Evolutionary conservation across 2,329 filamentous ascomycete genomes (phyloP).

Genomic region (Colletotrichum euphorbiae): DNA sequence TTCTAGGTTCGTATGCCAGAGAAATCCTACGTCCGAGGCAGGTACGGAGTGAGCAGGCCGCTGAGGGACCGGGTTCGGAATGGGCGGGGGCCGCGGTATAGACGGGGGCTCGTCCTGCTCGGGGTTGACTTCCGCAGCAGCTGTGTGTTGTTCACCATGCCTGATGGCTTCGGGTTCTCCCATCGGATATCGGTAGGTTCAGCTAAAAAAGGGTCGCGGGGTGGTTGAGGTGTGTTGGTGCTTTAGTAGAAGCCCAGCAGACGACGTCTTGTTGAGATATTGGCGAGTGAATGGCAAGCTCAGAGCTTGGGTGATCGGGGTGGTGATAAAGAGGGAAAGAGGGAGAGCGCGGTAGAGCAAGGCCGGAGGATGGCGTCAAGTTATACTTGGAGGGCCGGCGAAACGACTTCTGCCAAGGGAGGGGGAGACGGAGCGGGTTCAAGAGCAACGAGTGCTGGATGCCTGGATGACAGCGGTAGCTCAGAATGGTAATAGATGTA

Average conservation of each 20-base stretch:
- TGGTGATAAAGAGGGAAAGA: conserved; percentile 30
- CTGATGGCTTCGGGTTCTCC: conserved; percentile 42
- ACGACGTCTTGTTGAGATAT: conserved; percentile 7
- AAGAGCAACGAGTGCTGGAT: conserved; percentile 1
- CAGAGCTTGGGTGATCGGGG: conserved; percentile 36
- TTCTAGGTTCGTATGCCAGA: conserved; percentile 56
- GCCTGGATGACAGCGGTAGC: not conserved
- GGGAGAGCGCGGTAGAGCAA: not conserved
- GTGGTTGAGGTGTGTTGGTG: conserved; percentile 23
- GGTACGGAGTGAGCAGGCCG: conserved; percentile 44
- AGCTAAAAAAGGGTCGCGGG: conserved; percentile 29
- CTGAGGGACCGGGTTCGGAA: conserved; percentile 31
- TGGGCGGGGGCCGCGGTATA: conserved; percentile 40
- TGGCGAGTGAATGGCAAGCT: conserved; percentile 34
- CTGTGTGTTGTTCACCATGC: conserved; percentile 42
- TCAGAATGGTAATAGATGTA: conserved; percentile 4
- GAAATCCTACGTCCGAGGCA: conserved; percentile 45
- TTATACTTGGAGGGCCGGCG: conserved; percentile 29
- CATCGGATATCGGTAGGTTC: conserved; percentile 42
- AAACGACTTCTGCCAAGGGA: conserved; percentile 31
- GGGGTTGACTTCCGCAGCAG: conserved; percentile 41
- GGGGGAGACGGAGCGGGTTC: conserved; percentile 11
- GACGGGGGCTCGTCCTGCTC: conserved; percentile 42
- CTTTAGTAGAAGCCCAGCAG: conserved; percentile 34
- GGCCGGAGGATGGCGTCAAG: conserved; percentile 32